Evolutionary conservation across 106 monocot species (phyloP).

Genomic region (Xerophyta viscosa): DNA sequence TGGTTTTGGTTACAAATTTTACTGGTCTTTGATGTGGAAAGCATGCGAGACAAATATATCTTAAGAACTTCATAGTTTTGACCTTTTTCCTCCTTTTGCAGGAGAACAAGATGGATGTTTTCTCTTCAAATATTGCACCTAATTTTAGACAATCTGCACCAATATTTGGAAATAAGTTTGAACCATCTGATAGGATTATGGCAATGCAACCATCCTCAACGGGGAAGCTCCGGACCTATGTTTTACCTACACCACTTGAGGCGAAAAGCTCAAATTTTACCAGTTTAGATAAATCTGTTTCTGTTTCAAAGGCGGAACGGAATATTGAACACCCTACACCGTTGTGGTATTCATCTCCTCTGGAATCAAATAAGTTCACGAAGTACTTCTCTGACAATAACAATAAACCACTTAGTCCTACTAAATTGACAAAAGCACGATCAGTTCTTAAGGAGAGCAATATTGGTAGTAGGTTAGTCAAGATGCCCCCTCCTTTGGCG

Average conservation of each 20-base stretch:
- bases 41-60: too few relatives aligned
- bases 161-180: conserved; percentile 44
- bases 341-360: conserved; percentile 54
- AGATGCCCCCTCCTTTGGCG: conserved; percentile 24
- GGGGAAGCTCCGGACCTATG: conserved; percentile 59
- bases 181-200: conserved; percentile 39
- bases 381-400: conserved; percentile 27
- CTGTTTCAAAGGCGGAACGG: conserved; percentile 4
- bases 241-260: conserved; percentile 71
- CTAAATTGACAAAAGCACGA: conserved; percentile 18
- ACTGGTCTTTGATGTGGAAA: too few relatives aligned
- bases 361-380: conserved; percentile 22
- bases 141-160: conserved; percentile 77
- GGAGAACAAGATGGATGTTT: conserved; percentile 36
- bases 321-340: conserved; percentile 20
- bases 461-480: conserved; percentile 25
- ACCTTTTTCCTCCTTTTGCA: too few relatives aligned
- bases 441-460: conserved; percentile 56
- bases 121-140: conserved; percentile 13
- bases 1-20: too few relatives aligned
- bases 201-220: conserved; percentile 40
- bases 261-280: conserved; percentile 21
- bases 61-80: too few relatives aligned
- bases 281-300: conserved; percentile 10
- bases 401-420: conserved; percentile 22